These are phyloP conservation scores for Pestalotiopsis fici DNA, from an alignment of 2,329 filamentous ascomycete species.

Conservation along the genomic window DNA sequence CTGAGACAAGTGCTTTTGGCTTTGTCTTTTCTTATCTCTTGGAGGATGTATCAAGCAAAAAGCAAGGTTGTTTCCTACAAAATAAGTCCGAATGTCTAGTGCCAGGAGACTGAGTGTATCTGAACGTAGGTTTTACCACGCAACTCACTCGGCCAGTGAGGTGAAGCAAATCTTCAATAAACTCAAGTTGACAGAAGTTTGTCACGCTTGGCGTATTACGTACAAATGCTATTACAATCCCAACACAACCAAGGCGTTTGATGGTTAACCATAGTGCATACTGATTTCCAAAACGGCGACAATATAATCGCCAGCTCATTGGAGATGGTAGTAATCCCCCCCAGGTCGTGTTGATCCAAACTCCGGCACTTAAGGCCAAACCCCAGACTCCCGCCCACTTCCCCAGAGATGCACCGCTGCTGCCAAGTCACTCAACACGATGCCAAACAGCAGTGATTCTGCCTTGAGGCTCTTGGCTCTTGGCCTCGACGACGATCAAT, in stretches of 20 bases:
- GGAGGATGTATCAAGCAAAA: too few relatives aligned
- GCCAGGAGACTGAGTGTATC: too few relatives aligned
- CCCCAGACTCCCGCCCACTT: not conserved
- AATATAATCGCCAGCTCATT: not conserved
- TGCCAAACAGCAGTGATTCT: constrained; percentile 9
- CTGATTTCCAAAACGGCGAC: not conserved
- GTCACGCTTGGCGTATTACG: not conserved
- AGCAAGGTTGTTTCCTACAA: too few relatives aligned
- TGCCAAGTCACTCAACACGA: not conserved
- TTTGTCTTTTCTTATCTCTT: too few relatives aligned
- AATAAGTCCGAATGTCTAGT: too few relatives aligned
- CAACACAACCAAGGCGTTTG: not conserved
- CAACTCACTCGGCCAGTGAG: not conserved
- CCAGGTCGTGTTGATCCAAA: not conserved
- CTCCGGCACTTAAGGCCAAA: not conserved
- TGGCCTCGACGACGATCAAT: constrained; percentile 7
- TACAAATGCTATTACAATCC: not conserved
- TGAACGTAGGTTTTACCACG: too few relatives aligned
- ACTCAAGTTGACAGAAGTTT: not conserved
- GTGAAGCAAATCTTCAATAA: not conserved
- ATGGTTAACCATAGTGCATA: not conserved
- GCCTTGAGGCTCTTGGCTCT: constrained; percentile 10
- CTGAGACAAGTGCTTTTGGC: too few relatives aligned
- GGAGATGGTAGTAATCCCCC: not conserved
- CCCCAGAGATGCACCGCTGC: not conserved